phyloP scores from a whole-genome alignment of 352 stramenopile genomes.

The Globisporangium apiculatum region DNA sequence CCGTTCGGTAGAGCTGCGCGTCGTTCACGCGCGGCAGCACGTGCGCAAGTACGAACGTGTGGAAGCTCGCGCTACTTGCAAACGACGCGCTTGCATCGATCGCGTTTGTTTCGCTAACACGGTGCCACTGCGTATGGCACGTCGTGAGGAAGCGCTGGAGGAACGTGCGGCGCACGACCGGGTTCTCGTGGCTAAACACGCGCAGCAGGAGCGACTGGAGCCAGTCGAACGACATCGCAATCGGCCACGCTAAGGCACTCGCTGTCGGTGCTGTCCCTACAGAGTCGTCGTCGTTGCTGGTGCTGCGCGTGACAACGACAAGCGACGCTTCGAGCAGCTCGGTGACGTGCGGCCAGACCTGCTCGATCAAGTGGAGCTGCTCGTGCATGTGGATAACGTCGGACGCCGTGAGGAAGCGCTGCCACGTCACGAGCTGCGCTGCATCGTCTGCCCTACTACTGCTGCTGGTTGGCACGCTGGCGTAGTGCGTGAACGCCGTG shows the following conservation, averaged over 20 bases:
- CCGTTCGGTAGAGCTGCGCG: constrained; percentile 69
- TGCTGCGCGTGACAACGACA: constrained; percentile 10
- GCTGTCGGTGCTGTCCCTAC: neutral
- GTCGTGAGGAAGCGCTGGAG: constrained; percentile 61
- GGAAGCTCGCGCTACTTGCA: constrained; percentile 31
- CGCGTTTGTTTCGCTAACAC: constrained; percentile 4
- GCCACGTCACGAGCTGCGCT: constrained; percentile 29
- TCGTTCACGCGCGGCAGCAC: constrained; percentile 60
- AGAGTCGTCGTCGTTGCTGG: neutral
- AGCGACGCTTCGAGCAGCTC: constrained; percentile 37
- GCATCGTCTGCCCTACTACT: neutral
- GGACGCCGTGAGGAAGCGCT: constrained; percentile 63
- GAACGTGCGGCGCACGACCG: constrained; percentile 66
- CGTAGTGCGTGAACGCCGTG: constrained; percentile 49
- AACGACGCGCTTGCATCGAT: constrained; percentile 28
- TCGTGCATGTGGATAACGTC: constrained; percentile 84
- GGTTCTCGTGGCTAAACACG: constrained; percentile 73
- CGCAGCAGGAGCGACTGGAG: constrained; percentile 62
- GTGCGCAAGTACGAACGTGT: constrained; percentile 41
- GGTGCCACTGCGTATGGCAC: constrained; percentile 19
- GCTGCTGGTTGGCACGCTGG: constrained; percentile 6
- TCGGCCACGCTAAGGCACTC: constrained; percentile 25
- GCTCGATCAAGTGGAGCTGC: constrained; percentile 74
- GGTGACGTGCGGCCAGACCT: constrained; percentile 75
- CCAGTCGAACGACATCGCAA: constrained; percentile 71